Conservation (phyloP, 768 basidiomycete species). For the Inosperma sp. region DNA sequence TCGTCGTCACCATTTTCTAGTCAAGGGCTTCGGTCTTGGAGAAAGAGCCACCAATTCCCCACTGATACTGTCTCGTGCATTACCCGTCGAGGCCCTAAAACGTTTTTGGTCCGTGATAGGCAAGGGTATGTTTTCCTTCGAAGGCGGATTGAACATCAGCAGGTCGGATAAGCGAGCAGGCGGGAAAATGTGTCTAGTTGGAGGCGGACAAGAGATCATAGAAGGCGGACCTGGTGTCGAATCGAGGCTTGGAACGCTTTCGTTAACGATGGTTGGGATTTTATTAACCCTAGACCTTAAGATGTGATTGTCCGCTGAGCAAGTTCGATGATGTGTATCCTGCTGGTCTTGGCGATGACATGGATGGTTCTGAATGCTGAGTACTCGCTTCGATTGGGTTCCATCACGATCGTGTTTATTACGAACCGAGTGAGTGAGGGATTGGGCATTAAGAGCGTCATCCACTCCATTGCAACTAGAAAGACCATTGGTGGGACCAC, state of each 20-base stretch:
- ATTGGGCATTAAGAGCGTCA: too few relatives aligned
- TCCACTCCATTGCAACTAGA: too few relatives aligned
- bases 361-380: neutral
- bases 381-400: too few relatives aligned
- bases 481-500: neutral
- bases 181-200: constrained; percentile 20
- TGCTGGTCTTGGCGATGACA: neutral
- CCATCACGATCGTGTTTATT: too few relatives aligned
- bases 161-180: constrained; percentile 14
- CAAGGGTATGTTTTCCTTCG: neutral
- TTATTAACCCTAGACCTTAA: too few relatives aligned
- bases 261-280: too few relatives aligned
- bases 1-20: too few relatives aligned
- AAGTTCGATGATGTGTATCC: too few relatives aligned
- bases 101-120: neutral
- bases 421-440: too few relatives aligned
- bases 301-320: too few relatives aligned
- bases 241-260: neutral
- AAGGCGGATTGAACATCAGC: neutral
- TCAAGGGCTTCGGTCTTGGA: constrained; percentile 10
- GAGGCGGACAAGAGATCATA: neutral
- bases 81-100: neutral
- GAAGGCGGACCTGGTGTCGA: neutral
- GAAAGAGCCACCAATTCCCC: constrained; percentile 2
- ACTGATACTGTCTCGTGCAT: neutral